Evolutionary conservation across 2,329 filamentous ascomycete genomes (phyloP), one percentile per base, ranked within the genome.

Genomic region (Nemania bipapillata): DNA sequence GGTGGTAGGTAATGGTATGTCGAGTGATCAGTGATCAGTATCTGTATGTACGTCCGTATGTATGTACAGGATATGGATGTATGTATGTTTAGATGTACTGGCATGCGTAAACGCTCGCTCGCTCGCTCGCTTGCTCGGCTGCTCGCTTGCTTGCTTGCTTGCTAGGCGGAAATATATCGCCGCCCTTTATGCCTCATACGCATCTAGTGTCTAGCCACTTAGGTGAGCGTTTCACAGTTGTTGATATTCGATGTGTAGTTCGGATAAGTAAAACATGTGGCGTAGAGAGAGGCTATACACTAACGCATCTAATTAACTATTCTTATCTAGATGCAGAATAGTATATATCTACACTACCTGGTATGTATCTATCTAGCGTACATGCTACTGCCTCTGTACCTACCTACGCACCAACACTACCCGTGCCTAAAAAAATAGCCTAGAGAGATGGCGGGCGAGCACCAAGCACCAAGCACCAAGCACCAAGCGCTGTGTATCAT

Each of bases 221-320:
- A 45, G 22, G 11, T 50, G 9, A 17, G 47, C 47, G 24, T 50
- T 28, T 28, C 24, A 9, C 47, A 17, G 47, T 17, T 28, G 9
- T 17, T 11, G 47, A 50, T 50, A 26, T 50, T 50, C 22, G 24
- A 50, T 28, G 47, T 28, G 12, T 28, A 28, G 47, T 28, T 28
- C 47, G 1, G 15, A 17, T 32, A 32, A 22, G 50, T 32, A 54
- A 35, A 35, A 20, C 35, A 42, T 64, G 47, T 67, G 59, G 65
- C 53, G 53, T 28, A 49, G 15, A 15, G 47, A 26, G 30, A 59
- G n/a, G 24, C 2, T 30, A 32, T 30, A 45, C 4, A 22, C 15
- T 15, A 45, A 57, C 17, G 17, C 37, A 26, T 47, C 24, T 28
- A 8, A 50, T 28, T 4, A 11, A 50, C 12, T 17, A 17, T 28